Conservation (phyloP, 2,329 filamentous ascomycete genomes). For the Fusarium acutatum region DNA sequence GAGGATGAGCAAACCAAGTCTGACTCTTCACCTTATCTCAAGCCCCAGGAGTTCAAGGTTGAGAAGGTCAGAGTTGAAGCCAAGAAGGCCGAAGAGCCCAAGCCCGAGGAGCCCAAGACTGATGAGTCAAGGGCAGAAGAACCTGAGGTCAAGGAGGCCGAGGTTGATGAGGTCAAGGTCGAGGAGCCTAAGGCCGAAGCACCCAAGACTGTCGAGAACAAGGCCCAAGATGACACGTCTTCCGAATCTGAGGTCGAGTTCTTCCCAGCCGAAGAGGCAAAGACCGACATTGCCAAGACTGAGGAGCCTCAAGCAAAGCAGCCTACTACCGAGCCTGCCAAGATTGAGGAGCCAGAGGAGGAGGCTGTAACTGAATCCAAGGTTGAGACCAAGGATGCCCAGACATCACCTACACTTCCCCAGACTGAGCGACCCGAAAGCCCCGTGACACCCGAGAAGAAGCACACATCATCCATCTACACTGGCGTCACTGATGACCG, state of each 20-base stretch:
- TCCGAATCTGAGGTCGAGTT: slow-evolving; percentile 37
- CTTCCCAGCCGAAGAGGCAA: slow-evolving; percentile 29
- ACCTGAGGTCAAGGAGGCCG: neutral
- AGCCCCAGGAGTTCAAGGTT: slow-evolving; percentile 30
- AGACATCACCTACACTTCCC: slow-evolving; percentile 16
- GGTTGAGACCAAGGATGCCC: slow-evolving; percentile 10
- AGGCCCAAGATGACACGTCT: slow-evolving; percentile 8
- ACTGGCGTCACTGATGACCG: slow-evolving; percentile 50
- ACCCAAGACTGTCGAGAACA: neutral
- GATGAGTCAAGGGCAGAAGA: neutral
- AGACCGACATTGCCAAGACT: neutral
- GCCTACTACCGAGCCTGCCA: neutral
- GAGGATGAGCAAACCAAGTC: slow-evolving; percentile 35
- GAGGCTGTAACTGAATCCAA: slow-evolving; percentile 2
- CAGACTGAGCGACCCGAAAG: slow-evolving; percentile 38
- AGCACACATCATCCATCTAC: slow-evolving; percentile 50
- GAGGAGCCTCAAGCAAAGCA: neutral
- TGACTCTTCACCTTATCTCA: slow-evolving; percentile 33
- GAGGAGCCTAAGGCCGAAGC: neutral
- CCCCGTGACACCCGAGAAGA: slow-evolving; percentile 44
- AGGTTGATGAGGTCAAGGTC: neutral
- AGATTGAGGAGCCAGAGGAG: neutral
- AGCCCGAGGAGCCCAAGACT: neutral
- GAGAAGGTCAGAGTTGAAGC: slow-evolving; percentile 23
- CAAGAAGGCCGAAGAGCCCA: slow-evolving; percentile 8